Conservation (phyloP, 78 protist species). For the Trichosphaerium sp. region DNA sequence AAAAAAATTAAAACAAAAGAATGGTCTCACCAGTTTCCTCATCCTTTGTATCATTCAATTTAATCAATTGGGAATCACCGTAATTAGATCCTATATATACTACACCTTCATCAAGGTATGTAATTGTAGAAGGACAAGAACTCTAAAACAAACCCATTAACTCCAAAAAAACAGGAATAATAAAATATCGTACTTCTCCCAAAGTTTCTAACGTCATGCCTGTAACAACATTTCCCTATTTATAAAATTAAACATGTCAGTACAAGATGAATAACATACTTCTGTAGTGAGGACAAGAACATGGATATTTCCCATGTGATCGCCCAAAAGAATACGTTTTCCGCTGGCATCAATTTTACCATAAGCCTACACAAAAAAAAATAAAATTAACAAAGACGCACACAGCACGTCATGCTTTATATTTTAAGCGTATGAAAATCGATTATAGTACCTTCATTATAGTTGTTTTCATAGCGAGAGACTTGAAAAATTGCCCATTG, state of each 20-base stretch:
- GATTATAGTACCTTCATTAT: not conserved
- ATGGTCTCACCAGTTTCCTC: too few species aligned
- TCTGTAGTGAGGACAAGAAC: slow-evolving; percentile 20
- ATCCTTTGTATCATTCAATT: slow-evolving; percentile 17
- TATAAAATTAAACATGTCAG: too few species aligned
- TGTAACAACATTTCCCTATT: too few species aligned
- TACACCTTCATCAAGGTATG: slow-evolving; percentile 65
- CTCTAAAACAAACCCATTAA: too few species aligned
- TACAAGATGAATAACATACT: too few species aligned
- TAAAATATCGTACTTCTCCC: too few species aligned
- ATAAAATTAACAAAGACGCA: too few species aligned
- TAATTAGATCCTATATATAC: slow-evolving; percentile 58
- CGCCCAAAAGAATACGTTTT: slow-evolving; percentile 38
- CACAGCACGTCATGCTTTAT: too few species aligned
- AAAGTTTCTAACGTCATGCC: too few species aligned
- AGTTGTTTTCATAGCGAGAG: too few species aligned
- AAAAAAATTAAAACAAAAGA: not conserved
- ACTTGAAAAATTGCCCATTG: slow-evolving; percentile 6
- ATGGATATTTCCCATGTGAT: slow-evolving; percentile 23
- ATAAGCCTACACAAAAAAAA: slow-evolving; percentile 12
- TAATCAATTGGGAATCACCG: slow-evolving; percentile 72
- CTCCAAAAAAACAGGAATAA: too few species aligned
- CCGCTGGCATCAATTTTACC: slow-evolving; percentile 31
- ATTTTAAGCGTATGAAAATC: too few species aligned
- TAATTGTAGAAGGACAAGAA: slow-evolving; percentile 9